phyloP scores from a whole-genome alignment of 2,329 filamentous ascomycete species.

The Arthrobotrys sinensis region DNA sequence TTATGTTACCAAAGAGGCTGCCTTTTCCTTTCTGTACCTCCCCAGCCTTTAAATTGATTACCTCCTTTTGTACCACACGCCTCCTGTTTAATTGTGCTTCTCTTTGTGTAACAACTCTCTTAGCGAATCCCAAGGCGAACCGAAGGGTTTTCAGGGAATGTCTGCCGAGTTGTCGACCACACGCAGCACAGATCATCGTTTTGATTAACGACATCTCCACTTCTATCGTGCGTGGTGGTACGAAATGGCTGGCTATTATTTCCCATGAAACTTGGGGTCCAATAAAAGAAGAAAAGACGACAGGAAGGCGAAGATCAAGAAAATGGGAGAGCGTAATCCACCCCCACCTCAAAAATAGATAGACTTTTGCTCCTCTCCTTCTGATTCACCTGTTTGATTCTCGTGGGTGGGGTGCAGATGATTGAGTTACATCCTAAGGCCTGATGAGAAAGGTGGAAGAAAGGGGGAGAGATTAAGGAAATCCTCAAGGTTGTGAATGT shows the following conservation, averaged over 20 bases:
- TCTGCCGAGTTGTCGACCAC: not conserved
- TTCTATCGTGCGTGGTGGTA: slow-evolving; percentile 1
- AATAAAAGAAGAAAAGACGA: not conserved
- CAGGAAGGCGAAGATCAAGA: not conserved
- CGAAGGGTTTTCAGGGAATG: not conserved
- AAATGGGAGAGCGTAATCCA: not conserved
- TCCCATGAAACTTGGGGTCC: not conserved
- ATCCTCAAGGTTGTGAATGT: slow-evolving; percentile 4
- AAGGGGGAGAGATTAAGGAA: not conserved
- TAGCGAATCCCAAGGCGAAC: not conserved
- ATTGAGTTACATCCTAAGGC: not conserved
- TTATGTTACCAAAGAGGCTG: slow-evolving; percentile 2
- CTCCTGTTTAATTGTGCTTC: not conserved
- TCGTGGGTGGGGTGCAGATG: not conserved
- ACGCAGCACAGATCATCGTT: not conserved
- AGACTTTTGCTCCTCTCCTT: not conserved
- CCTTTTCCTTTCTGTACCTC: not conserved
- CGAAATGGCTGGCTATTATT: slow-evolving; percentile 6
- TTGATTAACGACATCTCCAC: not conserved
- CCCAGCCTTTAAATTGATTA: not conserved
- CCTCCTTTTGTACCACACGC: not conserved
- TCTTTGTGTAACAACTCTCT: slow-evolving; percentile 11
- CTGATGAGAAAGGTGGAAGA: not conserved
- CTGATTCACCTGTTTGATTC: slow-evolving; percentile 17
- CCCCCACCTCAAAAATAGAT: not conserved